Percentiles rank a stretch among this genome's conserved stretches.
Evolutionary conservation across 352 stramenopile species (phyloP).

Genomic region (Phytopythium oedochilum): DNA sequence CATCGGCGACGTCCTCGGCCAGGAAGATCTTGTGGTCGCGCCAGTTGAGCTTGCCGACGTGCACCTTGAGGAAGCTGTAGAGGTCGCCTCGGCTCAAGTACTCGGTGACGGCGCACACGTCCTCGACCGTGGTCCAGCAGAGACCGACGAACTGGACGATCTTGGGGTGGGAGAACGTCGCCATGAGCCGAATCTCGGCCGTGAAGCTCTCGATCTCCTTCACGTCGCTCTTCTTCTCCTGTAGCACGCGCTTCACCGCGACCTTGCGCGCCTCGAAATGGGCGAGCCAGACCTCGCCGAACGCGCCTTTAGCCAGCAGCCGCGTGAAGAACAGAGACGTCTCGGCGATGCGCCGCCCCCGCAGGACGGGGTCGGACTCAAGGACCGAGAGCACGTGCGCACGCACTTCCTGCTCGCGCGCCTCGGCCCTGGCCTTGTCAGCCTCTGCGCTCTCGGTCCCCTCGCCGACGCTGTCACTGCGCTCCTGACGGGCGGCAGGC

Average conservation of each 20-base stretch:
- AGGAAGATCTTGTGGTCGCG: conserved; percentile 69
- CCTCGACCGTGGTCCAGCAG: conserved; percentile 63
- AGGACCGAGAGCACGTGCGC: conserved; percentile 61
- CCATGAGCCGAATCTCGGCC: conserved; percentile 86
- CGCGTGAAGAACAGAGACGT: conserved; percentile 76
- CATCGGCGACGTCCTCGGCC: conserved; percentile 65
- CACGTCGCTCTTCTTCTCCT: conserved; percentile 77
- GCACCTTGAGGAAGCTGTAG: conserved; percentile 65
- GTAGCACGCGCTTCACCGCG: conserved; percentile 77
- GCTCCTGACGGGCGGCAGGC: neutral
- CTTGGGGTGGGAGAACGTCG: conserved; percentile 72
- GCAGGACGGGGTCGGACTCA: conserved; percentile 47
- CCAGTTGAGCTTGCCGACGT: conserved; percentile 68
- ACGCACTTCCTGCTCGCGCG: conserved; percentile 12
- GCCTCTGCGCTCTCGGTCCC: neutral
- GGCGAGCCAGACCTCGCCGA: conserved; percentile 81
- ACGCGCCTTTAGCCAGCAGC: conserved; percentile 83
- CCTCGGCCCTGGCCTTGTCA: conserved; percentile 7
- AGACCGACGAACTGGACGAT: conserved; percentile 82
- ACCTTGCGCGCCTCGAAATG: conserved; percentile 77
- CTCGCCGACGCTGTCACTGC: neutral
- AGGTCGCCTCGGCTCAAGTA: conserved; percentile 82
- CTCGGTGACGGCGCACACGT: conserved; percentile 75
- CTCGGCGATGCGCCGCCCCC: conserved; percentile 58
- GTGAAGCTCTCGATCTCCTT: conserved; percentile 84